Conservation (phyloP, 129 eudicot genomes). For the Lonicera japonica region DNA sequence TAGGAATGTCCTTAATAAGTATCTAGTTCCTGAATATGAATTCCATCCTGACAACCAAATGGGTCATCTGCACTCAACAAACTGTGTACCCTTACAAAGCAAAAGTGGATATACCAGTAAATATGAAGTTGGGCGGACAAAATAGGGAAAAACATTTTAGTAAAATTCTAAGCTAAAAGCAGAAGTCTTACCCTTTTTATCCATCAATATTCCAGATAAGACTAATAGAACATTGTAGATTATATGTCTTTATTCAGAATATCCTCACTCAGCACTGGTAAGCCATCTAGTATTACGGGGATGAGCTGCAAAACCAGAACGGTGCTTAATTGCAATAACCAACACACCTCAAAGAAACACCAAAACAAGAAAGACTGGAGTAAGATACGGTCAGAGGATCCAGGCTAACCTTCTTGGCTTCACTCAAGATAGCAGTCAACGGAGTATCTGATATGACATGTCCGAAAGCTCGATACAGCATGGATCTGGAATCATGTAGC, state of each 20-base stretch:
- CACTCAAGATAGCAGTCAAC: slow-evolving; percentile 56
- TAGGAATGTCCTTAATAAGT: too few species aligned
- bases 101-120: not conserved
- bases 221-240: slow-evolving; percentile 61
- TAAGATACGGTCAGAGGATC: not conserved
- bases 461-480: slow-evolving; percentile 75
- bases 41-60: not conserved
- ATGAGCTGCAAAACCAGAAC: slow-evolving; percentile 49
- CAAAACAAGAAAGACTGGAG: not conserved
- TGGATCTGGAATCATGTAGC: slow-evolving; percentile 42
- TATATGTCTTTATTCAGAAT: slow-evolving; percentile 52
- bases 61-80: not conserved
- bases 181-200: slow-evolving; percentile 58
- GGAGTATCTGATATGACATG: slow-evolving; percentile 75
- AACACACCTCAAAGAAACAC: not conserved
- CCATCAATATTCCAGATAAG: slow-evolving; percentile 69
- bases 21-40: not conserved
- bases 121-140: not conserved
- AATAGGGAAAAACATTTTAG: not conserved
- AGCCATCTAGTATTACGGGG: slow-evolving; percentile 57
- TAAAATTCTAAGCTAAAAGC: not conserved
- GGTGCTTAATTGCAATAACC: slow-evolving; percentile 7
- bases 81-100: not conserved
- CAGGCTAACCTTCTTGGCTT: slow-evolving; percentile 57
- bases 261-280: slow-evolving; percentile 57